Percentiles rank a stretch among this genome's conserved stretches.
These are phyloP conservation scores for Trichosporon sp. DNA, from an alignment of 1,284 basidiomycete genomes.

Conservation along the genomic window DNA sequence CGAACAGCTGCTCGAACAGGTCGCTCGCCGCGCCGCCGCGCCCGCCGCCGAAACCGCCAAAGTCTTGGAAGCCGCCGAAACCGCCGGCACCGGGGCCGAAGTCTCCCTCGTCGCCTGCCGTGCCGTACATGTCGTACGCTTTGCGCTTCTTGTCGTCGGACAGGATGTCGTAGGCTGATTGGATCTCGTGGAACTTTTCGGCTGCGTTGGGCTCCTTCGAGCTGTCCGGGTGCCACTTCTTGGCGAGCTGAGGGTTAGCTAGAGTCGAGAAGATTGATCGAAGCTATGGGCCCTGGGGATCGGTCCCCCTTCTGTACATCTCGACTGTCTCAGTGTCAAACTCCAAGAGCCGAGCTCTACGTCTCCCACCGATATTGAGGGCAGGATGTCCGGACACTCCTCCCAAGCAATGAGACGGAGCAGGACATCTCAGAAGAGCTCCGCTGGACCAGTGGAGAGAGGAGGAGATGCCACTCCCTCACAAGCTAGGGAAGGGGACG, in stretches of 20 bases:
- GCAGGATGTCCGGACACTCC: too few relatives aligned
- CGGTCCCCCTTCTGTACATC: too few relatives aligned
- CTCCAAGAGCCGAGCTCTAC: too few relatives aligned
- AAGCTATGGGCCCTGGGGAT: too few relatives aligned
- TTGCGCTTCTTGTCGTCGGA: constrained; percentile 91
- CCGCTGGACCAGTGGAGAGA: too few relatives aligned
- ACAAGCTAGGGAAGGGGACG: too few relatives aligned
- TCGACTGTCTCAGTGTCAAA: too few relatives aligned
- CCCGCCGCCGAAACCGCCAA: constrained; percentile 60
- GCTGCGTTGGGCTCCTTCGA: constrained; percentile 88
- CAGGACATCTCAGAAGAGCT: too few relatives aligned
- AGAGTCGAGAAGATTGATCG: too few relatives aligned
- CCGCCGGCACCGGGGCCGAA: constrained; percentile 60
- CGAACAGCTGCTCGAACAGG: constrained; percentile 85
- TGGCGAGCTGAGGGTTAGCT: constrained; percentile 65
- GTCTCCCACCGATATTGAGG: too few relatives aligned
- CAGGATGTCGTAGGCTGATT: constrained; percentile 88
- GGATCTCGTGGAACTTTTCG: constrained; percentile 94
- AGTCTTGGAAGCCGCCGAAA: constrained; percentile 63
- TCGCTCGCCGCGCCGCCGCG: constrained; percentile 56
- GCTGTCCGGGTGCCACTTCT: constrained; percentile 97
- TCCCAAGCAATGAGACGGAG: too few relatives aligned
- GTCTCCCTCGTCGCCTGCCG: constrained; percentile 86
- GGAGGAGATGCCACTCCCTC: too few relatives aligned
- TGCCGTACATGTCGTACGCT: constrained; percentile 89